Evolutionary conservation across 1,139 yeast species (phyloP), one percentile per base, ranked within the genome.

Genomic region (Nakaseomyces kungkrabaensis): DNA sequence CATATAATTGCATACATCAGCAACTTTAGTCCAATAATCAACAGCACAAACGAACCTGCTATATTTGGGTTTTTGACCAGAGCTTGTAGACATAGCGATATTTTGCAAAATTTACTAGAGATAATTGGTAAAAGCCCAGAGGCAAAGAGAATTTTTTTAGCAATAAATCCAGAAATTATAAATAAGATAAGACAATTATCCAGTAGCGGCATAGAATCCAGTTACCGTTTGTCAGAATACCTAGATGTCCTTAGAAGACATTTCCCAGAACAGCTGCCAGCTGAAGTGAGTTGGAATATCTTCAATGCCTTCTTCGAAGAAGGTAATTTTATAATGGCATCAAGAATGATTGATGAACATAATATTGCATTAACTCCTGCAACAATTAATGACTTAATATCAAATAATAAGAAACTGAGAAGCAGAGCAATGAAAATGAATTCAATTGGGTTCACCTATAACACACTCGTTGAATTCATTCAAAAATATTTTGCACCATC

Each of bases 1-100:
- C 34, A 29, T 27, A 3, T 9, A 29, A 13, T 41, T 13, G 33
- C 34, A n/a, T 53, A 53, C 37, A 51, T 60, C 8, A 50, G 58
- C 24, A 56, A 55, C 47, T 51, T 62, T 27, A 50, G 53, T 13
- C 54, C 57, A 7, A 33, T 59, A 22, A 51, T 62, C 22, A 49
- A 52, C 32, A 47, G 51, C 8, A 43, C 50, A 7, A 50, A 54
- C 31, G 50, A 53, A 1, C 51, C 58, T 3, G 22, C 25, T 22
- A 37, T 58, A 4, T 51, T 56, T 10, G 48, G 49, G 6, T 51
- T 50, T n/a, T 43, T 58, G 37, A 50, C 59, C 26, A 54, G 59
- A 10, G 49, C 54, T 36, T 60, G 63, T 51, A 34, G 55, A 22
- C 59, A 59, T 43, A 48, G 49, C 34, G 51, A 53, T 13, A 63